These are phyloP conservation scores for Mycena polygramma DNA, from an alignment of 768 basidiomycete species.

Conservation along the genomic window DNA sequence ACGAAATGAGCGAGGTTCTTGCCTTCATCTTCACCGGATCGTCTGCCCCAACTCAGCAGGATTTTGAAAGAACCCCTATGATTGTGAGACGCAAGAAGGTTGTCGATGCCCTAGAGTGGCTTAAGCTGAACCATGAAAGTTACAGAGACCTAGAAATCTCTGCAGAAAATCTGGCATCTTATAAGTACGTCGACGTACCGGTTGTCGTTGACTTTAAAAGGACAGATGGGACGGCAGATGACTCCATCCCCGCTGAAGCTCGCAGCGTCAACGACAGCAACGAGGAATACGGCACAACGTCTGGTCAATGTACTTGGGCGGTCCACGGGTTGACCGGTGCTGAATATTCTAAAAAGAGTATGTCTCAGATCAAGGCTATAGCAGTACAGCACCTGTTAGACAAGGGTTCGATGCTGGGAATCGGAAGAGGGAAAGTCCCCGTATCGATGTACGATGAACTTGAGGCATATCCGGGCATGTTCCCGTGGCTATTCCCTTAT, in stretches of 20 bases:
- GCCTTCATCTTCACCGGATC: neutral
- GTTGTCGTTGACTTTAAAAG: neutral
- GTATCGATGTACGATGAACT: neutral
- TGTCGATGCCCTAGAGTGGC: neutral
- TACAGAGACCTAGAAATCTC: neutral
- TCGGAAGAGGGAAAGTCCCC: neutral
- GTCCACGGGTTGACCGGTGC: neutral
- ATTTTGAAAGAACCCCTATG: neutral
- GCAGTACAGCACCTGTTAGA: neutral
- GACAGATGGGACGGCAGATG: neutral
- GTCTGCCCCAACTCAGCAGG: neutral
- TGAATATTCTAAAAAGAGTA: neutral
- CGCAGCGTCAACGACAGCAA: neutral
- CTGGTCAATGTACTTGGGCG: neutral
- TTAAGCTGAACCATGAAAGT: neutral
- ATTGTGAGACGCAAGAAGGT: neutral
- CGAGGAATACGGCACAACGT: neutral
- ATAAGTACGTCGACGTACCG: neutral
- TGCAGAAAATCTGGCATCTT: neutral
- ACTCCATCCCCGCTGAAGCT: neutral
- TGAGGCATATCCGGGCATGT: neutral
- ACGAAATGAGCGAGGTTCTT: neutral
- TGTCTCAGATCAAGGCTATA: neutral
- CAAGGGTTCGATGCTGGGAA: neutral
- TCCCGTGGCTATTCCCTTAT: neutral